phyloP scores from a whole-genome alignment of 2,329 filamentous ascomycete genomes.

The Monilinia laxa region DNA sequence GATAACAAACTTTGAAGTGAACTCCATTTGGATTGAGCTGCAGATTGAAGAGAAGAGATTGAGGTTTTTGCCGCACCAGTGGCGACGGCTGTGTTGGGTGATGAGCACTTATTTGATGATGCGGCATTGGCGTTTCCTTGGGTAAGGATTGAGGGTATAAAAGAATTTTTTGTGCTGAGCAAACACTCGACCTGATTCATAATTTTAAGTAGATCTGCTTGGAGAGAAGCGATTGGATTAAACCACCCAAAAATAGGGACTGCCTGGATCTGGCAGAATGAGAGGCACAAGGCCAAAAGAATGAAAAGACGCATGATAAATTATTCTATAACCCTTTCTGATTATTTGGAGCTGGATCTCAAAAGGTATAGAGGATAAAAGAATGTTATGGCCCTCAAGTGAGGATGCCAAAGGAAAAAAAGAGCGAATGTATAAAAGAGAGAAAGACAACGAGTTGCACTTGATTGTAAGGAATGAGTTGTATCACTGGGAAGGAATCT shows the following conservation, averaged over 20 bases:
- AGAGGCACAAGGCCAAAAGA: constrained; percentile 21
- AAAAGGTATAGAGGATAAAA: not conserved
- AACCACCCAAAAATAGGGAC: not conserved
- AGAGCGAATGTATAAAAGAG: not conserved
- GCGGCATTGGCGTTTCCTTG: not conserved
- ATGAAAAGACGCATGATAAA: constrained; percentile 5
- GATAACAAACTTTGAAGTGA: constrained; percentile 11
- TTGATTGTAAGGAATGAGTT: constrained; percentile 4
- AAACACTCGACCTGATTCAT: constrained; percentile 3
- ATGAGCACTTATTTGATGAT: constrained; percentile 8
- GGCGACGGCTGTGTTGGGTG: not conserved
- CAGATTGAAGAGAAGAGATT: constrained; percentile 13
- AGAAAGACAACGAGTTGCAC: not conserved
- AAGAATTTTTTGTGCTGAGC: not conserved
- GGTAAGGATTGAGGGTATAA: constrained; percentile 6
- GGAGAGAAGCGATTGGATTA: constrained; percentile 11
- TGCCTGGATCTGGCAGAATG: constrained; percentile 1
- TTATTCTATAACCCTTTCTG: not conserved
- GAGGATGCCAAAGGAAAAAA: not conserved
- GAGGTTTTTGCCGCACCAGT: not conserved
- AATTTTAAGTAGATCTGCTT: constrained; percentile 4
- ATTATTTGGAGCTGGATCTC: not conserved
- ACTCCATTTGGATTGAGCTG: constrained; percentile 16
- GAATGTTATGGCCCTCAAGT: not conserved
- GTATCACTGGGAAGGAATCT: constrained; percentile 7